These are phyloP conservation scores for Fragaria iinumae DNA, from an alignment of 306 rosid species.

Conservation along the genomic window DNA sequence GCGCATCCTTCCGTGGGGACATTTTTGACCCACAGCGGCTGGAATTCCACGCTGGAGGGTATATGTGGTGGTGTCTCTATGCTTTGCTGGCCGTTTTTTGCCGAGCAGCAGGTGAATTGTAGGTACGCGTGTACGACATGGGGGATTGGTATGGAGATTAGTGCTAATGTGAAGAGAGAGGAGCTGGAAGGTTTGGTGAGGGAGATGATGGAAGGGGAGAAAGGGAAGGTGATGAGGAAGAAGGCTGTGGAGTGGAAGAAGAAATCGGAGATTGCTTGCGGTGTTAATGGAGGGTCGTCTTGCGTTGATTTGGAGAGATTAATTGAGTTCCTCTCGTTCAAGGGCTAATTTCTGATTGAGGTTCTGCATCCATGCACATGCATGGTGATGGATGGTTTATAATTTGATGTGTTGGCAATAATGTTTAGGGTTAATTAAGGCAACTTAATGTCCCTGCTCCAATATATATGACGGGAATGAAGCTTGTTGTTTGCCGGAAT, in stretches of 20 bases:
- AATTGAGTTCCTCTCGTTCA: neutral
- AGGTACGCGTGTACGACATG: slow-evolving; percentile 23
- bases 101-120: slow-evolving; percentile 24
- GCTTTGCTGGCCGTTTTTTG: slow-evolving; percentile 25
- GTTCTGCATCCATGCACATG: neutral
- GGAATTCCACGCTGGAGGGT: slow-evolving; percentile 23
- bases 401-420: neutral
- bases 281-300: slow-evolving; percentile 14
- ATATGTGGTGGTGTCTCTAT: slow-evolving; percentile 17
- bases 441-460: no score
- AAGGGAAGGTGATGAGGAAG: slow-evolving; percentile 12
- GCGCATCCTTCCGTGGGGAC: slow-evolving; percentile 13
- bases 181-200: slow-evolving; percentile 6
- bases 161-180: neutral
- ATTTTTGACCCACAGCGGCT: slow-evolving; percentile 22
- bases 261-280: slow-evolving; percentile 17
- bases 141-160: slow-evolving; percentile 23
- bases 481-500: neutral
- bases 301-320: neutral
- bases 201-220: slow-evolving; percentile 22
- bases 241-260: slow-evolving; percentile 24
- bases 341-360: neutral
- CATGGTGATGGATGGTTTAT: neutral
- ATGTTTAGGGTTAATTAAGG: neutral
- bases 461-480: neutral